A percentile compares a stretch with the other conserved stretches of the same genome.
These are phyloP conservation scores for Ottelia alismoides DNA, from an alignment of 106 monocot species.

Conservation along the genomic window DNA sequence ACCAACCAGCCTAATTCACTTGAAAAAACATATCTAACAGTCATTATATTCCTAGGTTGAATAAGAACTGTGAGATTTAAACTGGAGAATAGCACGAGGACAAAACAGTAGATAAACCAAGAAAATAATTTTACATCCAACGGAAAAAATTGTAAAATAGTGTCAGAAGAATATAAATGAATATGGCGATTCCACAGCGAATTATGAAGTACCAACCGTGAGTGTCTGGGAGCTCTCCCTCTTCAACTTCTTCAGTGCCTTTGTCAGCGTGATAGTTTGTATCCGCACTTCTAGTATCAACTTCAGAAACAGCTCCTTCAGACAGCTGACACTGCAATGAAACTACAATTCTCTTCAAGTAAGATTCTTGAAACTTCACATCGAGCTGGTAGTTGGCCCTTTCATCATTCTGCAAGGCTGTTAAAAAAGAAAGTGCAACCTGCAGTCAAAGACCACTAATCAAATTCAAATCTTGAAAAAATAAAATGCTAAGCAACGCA, in stretches of 20 bases:
- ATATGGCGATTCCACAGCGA: no score
- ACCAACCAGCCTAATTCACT: no score
- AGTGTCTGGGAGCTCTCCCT: slow-evolving; percentile 79
- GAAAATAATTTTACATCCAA: no score
- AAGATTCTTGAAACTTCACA: slow-evolving; percentile 95
- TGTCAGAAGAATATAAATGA: no score
- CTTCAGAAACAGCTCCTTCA: slow-evolving; percentile 60
- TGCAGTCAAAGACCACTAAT: slow-evolving; percentile 26
- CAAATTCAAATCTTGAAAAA: background rate
- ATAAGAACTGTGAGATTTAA: no score
- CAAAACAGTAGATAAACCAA: no score
- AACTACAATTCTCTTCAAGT: slow-evolving; percentile 72
- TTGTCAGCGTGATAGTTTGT: slow-evolving; percentile 11
- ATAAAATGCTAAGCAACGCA: background rate
- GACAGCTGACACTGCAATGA: slow-evolving; percentile 82
- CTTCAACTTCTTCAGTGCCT: slow-evolving; percentile 63
- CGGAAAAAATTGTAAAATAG: no score
- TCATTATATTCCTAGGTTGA: no score
- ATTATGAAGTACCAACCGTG: no score
- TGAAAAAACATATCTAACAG: no score
- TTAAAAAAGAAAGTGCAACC: slow-evolving; percentile 94
- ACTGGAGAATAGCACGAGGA: no score
- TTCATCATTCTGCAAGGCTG: slow-evolving; percentile 93
- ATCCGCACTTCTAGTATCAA: slow-evolving; percentile 12
- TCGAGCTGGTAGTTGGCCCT: slow-evolving; percentile 92